Base-by-base conservation (phyloP, 345 rosid species). In the Syzygium aqueum region DNA sequence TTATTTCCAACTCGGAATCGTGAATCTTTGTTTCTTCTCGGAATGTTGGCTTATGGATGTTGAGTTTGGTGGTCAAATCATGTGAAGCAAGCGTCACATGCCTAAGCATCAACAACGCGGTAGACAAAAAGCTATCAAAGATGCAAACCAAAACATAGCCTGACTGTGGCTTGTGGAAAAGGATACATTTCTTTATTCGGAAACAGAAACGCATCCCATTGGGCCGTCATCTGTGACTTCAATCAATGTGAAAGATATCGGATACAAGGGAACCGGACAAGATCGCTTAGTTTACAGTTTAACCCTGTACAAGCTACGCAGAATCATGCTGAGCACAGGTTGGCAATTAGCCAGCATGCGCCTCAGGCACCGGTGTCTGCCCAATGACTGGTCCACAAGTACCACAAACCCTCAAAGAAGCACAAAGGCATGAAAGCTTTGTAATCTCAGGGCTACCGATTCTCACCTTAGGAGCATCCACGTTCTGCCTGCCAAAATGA, bases 331-430 rank as follows among this genome's bases (percentile, higher is more conserved):
- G 63, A 10, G 82, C 49, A 73, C 40, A 8, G 61, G 61, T 56
- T n/a, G 53, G 46, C 85, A n/a, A 46, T 88, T 87, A 94, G 89
- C 93, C 93, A 50, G 94, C 95, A 27, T 92, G 92, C 40, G 95
- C 92, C 86, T 93, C 93, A 30, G 91, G 89, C 77, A 94, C 88
- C 6, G 86, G 67, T 21, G 67, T 56, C 90, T 67, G 84, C 83
- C 92, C 67, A 2, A 87, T 52, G 30, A 92, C 94, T 27, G 93
- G 93, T 86, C 89, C 90, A 86, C 87, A 46, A n/a, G 87, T 90
- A 89, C 94, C 94, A 19, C 93, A 93, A 86, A 90, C 93, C 91
- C 91, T 93, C 89, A 92, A 88, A 22, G 94, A 94, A 50, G 95
- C 90, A 86, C 94, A 93, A 78, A 94, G 94, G 88, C 97, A 91